Conservation (phyloP, 768 basidiomycete genomes). For the Udeniomyces megalosporus region DNA sequence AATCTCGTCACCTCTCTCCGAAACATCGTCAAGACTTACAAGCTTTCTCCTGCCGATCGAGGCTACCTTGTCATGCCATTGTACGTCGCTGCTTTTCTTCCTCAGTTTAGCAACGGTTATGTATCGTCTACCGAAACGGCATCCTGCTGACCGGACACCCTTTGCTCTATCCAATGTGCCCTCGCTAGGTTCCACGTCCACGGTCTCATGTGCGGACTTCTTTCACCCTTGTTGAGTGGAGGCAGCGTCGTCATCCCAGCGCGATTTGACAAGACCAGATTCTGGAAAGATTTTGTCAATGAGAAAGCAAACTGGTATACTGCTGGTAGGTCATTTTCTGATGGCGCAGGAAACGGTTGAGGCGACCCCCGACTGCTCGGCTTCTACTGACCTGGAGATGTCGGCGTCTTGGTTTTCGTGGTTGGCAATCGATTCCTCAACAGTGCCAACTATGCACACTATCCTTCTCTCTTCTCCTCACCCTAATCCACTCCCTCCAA, state of each 20-base stretch:
- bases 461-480: constrained; percentile 27
- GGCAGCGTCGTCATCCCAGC: constrained; percentile 42
- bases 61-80: constrained; percentile 37
- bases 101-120: too few species aligned
- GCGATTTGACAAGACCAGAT: constrained; percentile 41
- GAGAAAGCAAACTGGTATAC: constrained; percentile 39
- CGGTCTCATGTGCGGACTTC: constrained; percentile 43
- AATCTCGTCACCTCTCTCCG: constrained; percentile 28
- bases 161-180: too few species aligned
- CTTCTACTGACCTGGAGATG: too few species aligned
- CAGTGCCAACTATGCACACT: constrained; percentile 30
- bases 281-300: constrained; percentile 36
- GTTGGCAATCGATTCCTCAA: background rate
- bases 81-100: constrained; percentile 1
- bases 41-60: constrained; percentile 24
- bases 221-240: constrained; percentile 43
- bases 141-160: too few species aligned
- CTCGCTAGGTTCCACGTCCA: constrained; percentile 43
- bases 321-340: background rate
- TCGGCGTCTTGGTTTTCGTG: background rate
- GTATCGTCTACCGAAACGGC: too few species aligned
- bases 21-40: constrained; percentile 29
- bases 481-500: constrained; percentile 27
- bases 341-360: background rate
- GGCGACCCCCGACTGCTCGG: too few species aligned